These are phyloP conservation scores for Corrigiola litoralis DNA, from an alignment of 179 eudicot genomes.

Conservation along the genomic window DNA sequence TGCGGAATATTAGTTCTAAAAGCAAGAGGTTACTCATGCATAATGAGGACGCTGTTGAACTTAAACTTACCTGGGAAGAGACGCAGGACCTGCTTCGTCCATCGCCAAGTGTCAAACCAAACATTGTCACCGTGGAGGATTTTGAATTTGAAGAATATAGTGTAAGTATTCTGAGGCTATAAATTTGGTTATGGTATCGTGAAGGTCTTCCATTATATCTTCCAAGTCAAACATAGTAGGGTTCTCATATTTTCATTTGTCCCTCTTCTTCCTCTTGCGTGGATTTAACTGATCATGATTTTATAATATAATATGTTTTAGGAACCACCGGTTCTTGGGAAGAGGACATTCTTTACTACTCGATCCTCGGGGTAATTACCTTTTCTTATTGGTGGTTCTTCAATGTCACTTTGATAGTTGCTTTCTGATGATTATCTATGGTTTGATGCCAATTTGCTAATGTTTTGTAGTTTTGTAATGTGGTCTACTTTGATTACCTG, in stretches of 20 bases:
- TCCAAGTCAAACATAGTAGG: background rate
- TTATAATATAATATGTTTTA: slow-evolving; percentile 29
- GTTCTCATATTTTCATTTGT: background rate
- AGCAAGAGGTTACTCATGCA: slow-evolving; percentile 37
- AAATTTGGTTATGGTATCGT: too few species aligned
- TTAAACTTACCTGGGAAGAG: slow-evolving; percentile 45
- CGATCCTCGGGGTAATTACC: slow-evolving; percentile 64
- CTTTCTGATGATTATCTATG: too few species aligned
- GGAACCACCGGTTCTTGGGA: slow-evolving; percentile 97
- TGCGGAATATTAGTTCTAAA: slow-evolving; percentile 49
- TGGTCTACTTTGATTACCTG: too few species aligned
- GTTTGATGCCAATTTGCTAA: too few species aligned
- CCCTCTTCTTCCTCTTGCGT: background rate
- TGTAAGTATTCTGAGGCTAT: slow-evolving; percentile 33
- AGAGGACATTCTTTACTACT: slow-evolving; percentile 66
- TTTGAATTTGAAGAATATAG: slow-evolving; percentile 47
- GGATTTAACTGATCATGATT: too few species aligned
- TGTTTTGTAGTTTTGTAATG: too few species aligned
- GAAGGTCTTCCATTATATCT: too few species aligned
- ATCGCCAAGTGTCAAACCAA: slow-evolving; percentile 34
- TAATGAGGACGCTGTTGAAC: slow-evolving; percentile 40
- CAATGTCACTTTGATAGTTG: background rate
- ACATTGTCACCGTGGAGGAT: slow-evolving; percentile 36
- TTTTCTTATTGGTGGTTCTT: background rate
- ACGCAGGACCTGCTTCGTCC: slow-evolving; percentile 45